A percentile compares a stretch with the other conserved stretches of the same genome.
phyloP scores from a whole-genome alignment of 202 grass and related monocot genomes.

The Carex arenaria region DNA sequence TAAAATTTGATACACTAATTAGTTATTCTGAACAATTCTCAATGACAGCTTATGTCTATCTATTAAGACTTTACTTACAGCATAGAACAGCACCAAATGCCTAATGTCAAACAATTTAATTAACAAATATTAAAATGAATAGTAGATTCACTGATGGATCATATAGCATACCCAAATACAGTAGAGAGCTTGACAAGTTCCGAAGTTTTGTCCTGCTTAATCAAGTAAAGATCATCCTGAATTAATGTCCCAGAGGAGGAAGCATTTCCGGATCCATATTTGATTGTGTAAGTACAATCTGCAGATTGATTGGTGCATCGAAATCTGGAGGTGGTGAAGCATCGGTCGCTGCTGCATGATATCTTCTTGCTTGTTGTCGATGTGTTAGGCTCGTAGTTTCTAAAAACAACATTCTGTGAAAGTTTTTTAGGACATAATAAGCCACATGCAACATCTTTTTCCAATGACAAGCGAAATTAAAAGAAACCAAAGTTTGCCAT shows the following conservation, averaged over 20 bases:
- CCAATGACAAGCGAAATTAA: neutral
- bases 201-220: neutral
- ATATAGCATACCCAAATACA: neutral
- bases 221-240: conserved; percentile 14
- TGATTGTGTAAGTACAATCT: neutral
- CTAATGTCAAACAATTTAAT: neutral
- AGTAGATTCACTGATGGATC: neutral
- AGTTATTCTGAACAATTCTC: neutral
- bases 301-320: neutral
- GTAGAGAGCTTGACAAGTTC: neutral
- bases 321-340: neutral
- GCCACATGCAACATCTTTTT: neutral
- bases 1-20: neutral
- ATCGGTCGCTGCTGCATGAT: conserved; percentile 36
- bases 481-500: neutral
- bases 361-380: conserved; percentile 70
- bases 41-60: neutral
- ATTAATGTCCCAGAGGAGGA: neutral
- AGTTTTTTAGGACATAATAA: neutral
- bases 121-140: neutral
- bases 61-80: too few species aligned
- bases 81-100: neutral
- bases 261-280: neutral
- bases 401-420: neutral
- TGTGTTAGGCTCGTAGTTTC: conserved; percentile 32